Evolutionary conservation across 1,139 yeast genomes (phyloP).

Genomic region (Protomyces arabidopsidicola): DNA sequence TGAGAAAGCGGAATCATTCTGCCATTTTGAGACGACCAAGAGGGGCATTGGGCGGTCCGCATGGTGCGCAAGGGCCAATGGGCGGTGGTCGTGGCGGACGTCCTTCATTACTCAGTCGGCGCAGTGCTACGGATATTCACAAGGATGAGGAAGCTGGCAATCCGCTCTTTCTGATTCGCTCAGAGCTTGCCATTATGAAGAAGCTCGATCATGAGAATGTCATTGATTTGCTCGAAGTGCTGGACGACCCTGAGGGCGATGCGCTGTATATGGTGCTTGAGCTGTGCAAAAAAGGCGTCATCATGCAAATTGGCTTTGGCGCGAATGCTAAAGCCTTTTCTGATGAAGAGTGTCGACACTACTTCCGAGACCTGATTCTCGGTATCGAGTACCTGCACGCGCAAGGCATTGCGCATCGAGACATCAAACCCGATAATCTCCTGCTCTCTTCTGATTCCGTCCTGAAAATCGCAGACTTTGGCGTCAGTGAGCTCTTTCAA

Average conservation of each 20-base stretch:
- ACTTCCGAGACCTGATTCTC: conserved; percentile 73
- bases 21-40: conserved; percentile 38
- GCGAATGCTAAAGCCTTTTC: conserved; percentile 48
- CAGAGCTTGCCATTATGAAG: conserved; percentile 79
- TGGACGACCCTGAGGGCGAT: conserved; percentile 61
- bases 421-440: conserved; percentile 89
- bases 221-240: conserved; percentile 79
- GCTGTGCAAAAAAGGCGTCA: conserved; percentile 55
- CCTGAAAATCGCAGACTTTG: conserved; percentile 91
- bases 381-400: conserved; percentile 89
- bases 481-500: conserved; percentile 70
- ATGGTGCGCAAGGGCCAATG: neutral
- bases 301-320: conserved; percentile 47
- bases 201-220: conserved; percentile 75
- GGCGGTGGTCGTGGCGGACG: conserved; percentile 28
- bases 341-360: conserved; percentile 44
- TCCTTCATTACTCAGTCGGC: conserved; percentile 24
- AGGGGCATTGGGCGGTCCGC: conserved; percentile 15
- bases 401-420: conserved; percentile 91
- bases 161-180: conserved; percentile 49
- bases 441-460: conserved; percentile 66
- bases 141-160: conserved; percentile 37
- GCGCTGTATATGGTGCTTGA: conserved; percentile 71
- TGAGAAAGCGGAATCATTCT: conserved; percentile 49
- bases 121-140: conserved; percentile 46